Evolutionary conservation across 352 stramenopile species (phyloP).

Genomic region (Hyaloperonospora arabidopsidis): DNA sequence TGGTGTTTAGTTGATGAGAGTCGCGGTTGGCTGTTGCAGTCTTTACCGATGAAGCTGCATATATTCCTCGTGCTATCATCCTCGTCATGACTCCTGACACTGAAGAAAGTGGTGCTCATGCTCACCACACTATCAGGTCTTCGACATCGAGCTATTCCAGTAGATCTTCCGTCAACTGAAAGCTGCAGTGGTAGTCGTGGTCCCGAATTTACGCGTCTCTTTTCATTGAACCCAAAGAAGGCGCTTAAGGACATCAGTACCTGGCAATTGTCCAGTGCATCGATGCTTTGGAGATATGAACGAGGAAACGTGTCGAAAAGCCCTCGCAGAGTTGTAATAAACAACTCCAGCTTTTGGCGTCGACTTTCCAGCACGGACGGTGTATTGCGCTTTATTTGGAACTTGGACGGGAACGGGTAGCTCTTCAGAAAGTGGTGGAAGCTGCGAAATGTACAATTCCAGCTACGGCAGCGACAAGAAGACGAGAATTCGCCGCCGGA

Average conservation of each 20-base stretch:
- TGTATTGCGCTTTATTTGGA: slow-evolving; percentile 38
- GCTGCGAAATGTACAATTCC: slow-evolving; percentile 43
- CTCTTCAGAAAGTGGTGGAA: slow-evolving; percentile 40
- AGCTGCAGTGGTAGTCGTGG: slow-evolving; percentile 11
- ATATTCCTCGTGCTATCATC: slow-evolving; percentile 5
- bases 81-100: slow-evolving; percentile 14
- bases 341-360: slow-evolving; percentile 41
- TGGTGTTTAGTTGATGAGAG: slow-evolving; percentile 12
- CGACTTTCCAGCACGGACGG: slow-evolving; percentile 31
- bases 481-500: slow-evolving; percentile 6
- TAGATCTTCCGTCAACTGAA: slow-evolving; percentile 1
- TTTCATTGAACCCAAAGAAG: slow-evolving; percentile 41
- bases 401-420: slow-evolving; percentile 49
- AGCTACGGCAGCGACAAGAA: slow-evolving; percentile 40
- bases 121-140: slow-evolving; percentile 16
- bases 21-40: not conserved
- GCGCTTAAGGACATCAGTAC: slow-evolving; percentile 34
- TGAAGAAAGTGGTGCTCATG: slow-evolving; percentile 17
- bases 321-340: slow-evolving; percentile 34
- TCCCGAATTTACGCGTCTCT: slow-evolving; percentile 17
- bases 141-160: slow-evolving; percentile 8
- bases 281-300: slow-evolving; percentile 38
- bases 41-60: slow-evolving; percentile 1
- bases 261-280: slow-evolving; percentile 32
- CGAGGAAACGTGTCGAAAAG: slow-evolving; percentile 49